These are phyloP conservation scores for Russula lepida DNA, from an alignment of 768 basidiomycete genomes.

Conservation along the genomic window DNA sequence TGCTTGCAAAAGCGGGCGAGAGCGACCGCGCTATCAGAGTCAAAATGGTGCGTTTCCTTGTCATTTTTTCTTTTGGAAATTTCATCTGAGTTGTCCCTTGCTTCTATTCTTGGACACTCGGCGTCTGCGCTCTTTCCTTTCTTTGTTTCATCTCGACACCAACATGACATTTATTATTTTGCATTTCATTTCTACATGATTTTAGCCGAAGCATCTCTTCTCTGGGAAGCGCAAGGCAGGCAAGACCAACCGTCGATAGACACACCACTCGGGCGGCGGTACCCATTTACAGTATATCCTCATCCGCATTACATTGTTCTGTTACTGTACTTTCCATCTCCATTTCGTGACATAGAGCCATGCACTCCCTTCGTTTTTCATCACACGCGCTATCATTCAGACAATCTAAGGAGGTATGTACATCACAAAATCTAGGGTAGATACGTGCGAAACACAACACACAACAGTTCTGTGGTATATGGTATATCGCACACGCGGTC, in stretches of 20 bases:
- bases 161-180: conserved; percentile 3
- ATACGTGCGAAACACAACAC: background rate
- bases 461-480: background rate
- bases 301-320: background rate
- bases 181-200: background rate
- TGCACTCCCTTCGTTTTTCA: background rate
- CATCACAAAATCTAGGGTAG: background rate
- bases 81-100: background rate
- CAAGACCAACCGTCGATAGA: conserved; percentile 70
- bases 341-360: background rate
- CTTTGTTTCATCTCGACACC: background rate
- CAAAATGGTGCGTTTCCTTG: conserved; percentile 59
- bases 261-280: background rate
- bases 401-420: conserved; percentile 9
- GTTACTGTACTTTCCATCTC: background rate
- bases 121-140: background rate
- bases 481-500: background rate
- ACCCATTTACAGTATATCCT: background rate
- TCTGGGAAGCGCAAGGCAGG: conserved; percentile 79
- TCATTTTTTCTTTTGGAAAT: no score
- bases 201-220: conserved; percentile 79
- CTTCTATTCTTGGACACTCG: background rate
- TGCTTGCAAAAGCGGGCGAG: conserved; percentile 87
- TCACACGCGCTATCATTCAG: background rate
- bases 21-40: conserved; percentile 70